Base-by-base conservation (phyloP, 1,139 yeast species). In the Taphrina populina region DNA sequence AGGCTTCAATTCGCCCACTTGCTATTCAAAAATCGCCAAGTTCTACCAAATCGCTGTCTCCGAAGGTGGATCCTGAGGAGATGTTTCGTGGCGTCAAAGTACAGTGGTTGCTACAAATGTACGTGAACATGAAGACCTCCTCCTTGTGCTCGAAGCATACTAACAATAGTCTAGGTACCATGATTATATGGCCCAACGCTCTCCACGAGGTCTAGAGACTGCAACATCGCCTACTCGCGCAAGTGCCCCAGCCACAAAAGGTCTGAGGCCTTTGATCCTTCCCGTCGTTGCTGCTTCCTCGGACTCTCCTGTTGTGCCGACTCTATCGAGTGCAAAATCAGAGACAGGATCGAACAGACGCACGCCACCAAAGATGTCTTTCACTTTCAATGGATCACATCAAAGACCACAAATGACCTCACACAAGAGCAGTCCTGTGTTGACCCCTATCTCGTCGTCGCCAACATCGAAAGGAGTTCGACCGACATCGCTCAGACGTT, bases 11-110 rank as follows among this genome's bases (percentile, higher is more conserved):
- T 7, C 30, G 30, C 11, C 30, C 30, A 11, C 30, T 27, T 7
- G 11, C 10, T 11, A 11, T 27, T 7, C 7, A 27, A 7, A 27
- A 27, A 11, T 27, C 30, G 30, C 30, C 30, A 27, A 27, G 30
- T 11, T 27, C 30, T 11, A 27, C 7, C 30, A 26, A 20, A 29
- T 20, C n/a, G n/a, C 19, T 10, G n/a, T n/a, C n/a, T n/a, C n/a
- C n/a, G n/a, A 17, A 20, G 4, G 33, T 13, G 13, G 44, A 36
- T 13, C 23, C 39, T 10, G 44, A 47, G 10, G 53, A 47, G 15
- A 27, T 36, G 15, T 47, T 47, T 20, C 54, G 54, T 7, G 54
- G 54, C 23, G 54, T 49, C 23, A 39, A 49, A 33, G 54, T 49
- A 4, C 26, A 29, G 15, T 49, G 54, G 54, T 36, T 47, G 33